phyloP scores from a whole-genome alignment of 1,284 basidiomycete genomes.

The Ustilago sp. region DNA sequence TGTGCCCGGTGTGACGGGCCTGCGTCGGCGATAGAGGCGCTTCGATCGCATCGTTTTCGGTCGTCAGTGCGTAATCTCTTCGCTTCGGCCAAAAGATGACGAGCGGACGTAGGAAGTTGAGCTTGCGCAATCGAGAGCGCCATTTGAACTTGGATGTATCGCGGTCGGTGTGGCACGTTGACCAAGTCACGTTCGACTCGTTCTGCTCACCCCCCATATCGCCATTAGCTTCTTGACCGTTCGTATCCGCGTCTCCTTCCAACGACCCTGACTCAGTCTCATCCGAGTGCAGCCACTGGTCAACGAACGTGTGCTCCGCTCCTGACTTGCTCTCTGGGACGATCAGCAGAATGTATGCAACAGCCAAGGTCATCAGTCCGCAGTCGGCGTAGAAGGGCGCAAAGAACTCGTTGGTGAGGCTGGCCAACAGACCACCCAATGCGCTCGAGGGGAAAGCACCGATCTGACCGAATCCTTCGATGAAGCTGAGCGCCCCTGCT shows the following conservation, averaged over 20 bases:
- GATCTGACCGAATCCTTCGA: slow-evolving; percentile 64
- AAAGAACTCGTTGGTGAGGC: slow-evolving; percentile 59
- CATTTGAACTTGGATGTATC: slow-evolving; percentile 44
- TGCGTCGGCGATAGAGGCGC: slow-evolving; percentile 20
- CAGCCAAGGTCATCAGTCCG: slow-evolving; percentile 49
- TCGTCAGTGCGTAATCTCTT: slow-evolving; percentile 34
- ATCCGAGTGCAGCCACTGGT: slow-evolving; percentile 48
- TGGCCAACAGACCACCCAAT: slow-evolving; percentile 57
- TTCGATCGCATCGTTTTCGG: slow-evolving; percentile 31
- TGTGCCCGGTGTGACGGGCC: background rate
- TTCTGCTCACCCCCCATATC: slow-evolving; percentile 15
- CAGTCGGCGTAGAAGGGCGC: slow-evolving; percentile 63
- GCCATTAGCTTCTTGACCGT: background rate
- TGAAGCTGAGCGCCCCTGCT: slow-evolving; percentile 59
- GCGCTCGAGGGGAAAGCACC: slow-evolving; percentile 61
- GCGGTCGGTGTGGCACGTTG: slow-evolving; percentile 32
- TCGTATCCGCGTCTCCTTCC: slow-evolving; percentile 11
- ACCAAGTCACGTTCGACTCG: slow-evolving; percentile 39
- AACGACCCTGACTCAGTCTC: slow-evolving; percentile 31
- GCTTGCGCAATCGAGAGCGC: slow-evolving; percentile 39
- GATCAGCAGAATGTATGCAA: slow-evolving; percentile 51
- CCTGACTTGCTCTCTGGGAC: slow-evolving; percentile 60
- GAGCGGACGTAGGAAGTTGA: slow-evolving; percentile 60
- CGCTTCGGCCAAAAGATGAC: slow-evolving; percentile 52
- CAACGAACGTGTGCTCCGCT: slow-evolving; percentile 51